Evolutionary conservation across 257 asterid genomes (phyloP).

Genomic region (Echites panduratus): DNA sequence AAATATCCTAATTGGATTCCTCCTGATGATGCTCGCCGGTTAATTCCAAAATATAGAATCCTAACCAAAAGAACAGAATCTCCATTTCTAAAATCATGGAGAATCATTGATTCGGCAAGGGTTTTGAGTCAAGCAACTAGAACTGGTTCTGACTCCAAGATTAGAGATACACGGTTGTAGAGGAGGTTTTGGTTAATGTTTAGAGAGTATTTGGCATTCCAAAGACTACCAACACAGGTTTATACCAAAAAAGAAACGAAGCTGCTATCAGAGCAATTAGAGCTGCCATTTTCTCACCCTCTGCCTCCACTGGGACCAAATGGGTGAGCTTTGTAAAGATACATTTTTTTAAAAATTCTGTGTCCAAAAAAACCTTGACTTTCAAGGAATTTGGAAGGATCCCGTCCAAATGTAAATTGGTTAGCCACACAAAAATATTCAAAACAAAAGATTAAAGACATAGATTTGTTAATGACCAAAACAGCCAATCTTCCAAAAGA

Average conservation of each 20-base stretch:
- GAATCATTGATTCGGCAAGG: conserved; percentile 54
- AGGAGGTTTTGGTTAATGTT: conserved; percentile 9
- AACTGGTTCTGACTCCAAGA: conserved; percentile 5
- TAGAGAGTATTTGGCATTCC: conserved; percentile 14
- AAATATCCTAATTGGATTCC: conserved; percentile 59
- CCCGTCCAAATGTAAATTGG: too few relatives aligned
- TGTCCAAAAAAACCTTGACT: too few relatives aligned
- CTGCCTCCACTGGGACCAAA: too few relatives aligned
- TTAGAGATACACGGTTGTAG: conserved; percentile 1
- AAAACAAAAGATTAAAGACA: too few relatives aligned
- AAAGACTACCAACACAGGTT: conserved; percentile 1
- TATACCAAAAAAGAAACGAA: conserved; percentile 26
- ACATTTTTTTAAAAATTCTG: too few relatives aligned
- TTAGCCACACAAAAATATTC: too few relatives aligned
- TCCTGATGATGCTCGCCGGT: conserved; percentile 49
- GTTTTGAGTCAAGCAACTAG: conserved; percentile 22
- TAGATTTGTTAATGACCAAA: too few relatives aligned
- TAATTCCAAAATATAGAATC: conserved; percentile 60
- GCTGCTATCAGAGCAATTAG: background rate
- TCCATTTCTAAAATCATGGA: conserved; percentile 57
- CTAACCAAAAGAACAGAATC: conserved; percentile 58
- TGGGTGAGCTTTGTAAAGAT: too few relatives aligned
- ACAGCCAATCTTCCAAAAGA: too few relatives aligned
- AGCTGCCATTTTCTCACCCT: background rate
- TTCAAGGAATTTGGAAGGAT: too few relatives aligned